Evolutionary conservation across 73 alveolate species (phyloP).

Genomic region (Diophrys appendiculata): DNA sequence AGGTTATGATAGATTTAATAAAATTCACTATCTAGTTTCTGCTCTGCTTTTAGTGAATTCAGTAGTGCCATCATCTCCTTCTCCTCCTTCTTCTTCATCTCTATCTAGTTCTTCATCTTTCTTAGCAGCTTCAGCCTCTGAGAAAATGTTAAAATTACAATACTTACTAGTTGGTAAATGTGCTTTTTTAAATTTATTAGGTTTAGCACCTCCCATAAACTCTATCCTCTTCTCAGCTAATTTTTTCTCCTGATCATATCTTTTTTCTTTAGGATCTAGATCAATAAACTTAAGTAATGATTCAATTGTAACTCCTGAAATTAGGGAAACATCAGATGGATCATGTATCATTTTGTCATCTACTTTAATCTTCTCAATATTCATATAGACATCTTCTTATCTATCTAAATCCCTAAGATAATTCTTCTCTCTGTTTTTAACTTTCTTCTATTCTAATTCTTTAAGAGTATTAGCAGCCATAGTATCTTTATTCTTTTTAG

Average conservation of each 20-base stretch:
- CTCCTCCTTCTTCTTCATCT: conserved; percentile 7
- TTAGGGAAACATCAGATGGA: conserved; percentile 35
- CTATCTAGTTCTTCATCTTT: not conserved
- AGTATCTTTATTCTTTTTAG: conserved; percentile 4
- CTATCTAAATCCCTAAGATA: not conserved
- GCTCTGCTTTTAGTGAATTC: not conserved
- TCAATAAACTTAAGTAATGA: conserved; percentile 38
- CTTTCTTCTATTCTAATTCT: conserved; percentile 1
- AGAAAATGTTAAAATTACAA: no score
- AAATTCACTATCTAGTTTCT: no score
- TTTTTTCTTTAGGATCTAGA: conserved; percentile 46
- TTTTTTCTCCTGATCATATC: conserved; percentile 28
- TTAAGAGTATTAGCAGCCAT: not conserved
- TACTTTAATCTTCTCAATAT: conserved; percentile 21
- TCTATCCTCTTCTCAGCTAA: conserved; percentile 13
- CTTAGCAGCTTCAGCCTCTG: not conserved
- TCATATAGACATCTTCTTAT: conserved; percentile 1
- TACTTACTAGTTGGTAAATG: no score
- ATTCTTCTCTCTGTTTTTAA: conserved; percentile 11
- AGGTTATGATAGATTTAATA: no score
- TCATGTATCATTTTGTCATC: conserved; percentile 40
- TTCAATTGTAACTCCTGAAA: conserved; percentile 39
- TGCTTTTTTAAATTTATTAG: conserved; percentile 3
- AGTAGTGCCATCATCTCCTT: not conserved
- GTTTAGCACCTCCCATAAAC: conserved; percentile 7